These are phyloP conservation scores for Phytophthora agathidicida DNA, from an alignment of 352 stramenopile genomes.

Conservation along the genomic window DNA sequence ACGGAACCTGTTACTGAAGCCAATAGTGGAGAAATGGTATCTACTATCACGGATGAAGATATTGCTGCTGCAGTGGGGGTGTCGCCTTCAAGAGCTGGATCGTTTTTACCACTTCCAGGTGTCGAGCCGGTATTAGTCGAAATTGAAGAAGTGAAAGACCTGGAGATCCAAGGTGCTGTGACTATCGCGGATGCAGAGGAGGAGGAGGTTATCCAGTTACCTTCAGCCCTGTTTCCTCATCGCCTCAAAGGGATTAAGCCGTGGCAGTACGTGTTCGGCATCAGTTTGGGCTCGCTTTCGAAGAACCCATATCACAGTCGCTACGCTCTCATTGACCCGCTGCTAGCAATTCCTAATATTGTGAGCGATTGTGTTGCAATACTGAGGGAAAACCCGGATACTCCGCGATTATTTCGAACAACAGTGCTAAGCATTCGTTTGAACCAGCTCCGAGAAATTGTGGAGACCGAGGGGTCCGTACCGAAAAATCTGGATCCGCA, in stretches of 20 bases:
- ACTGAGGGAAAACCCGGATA: conserved; percentile 61
- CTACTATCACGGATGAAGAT: conserved; percentile 38
- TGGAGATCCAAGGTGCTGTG: conserved; percentile 18
- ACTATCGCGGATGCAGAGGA: conserved; percentile 16
- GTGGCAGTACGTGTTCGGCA: conserved; percentile 85
- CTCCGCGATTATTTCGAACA: conserved; percentile 77
- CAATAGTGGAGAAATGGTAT: conserved; percentile 30
- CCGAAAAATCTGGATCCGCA: conserved; percentile 69
- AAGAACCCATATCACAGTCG: conserved; percentile 84
- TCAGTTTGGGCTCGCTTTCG: conserved; percentile 73
- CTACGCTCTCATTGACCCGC: conserved; percentile 78
- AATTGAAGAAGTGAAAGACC: conserved; percentile 18
- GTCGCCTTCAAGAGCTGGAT: conserved; percentile 34
- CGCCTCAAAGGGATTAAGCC: conserved; percentile 80
- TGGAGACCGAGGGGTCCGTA: conserved; percentile 68
- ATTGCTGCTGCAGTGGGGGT: conserved; percentile 38
- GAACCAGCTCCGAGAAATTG: conserved; percentile 74
- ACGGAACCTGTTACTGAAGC: conserved; percentile 18
- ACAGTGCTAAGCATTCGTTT: conserved; percentile 78
- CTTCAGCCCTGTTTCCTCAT: conserved; percentile 66
- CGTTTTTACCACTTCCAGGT: conserved; percentile 26
- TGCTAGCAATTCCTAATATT: conserved; percentile 78
- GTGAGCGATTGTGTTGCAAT: conserved; percentile 81
- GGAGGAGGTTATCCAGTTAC: conserved; percentile 53
- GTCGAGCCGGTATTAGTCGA: conserved; percentile 15